These are phyloP conservation scores for Schizosaccharomyces lindneri DNA, from an alignment of 805 yeast genomes.

Conservation along the genomic window DNA sequence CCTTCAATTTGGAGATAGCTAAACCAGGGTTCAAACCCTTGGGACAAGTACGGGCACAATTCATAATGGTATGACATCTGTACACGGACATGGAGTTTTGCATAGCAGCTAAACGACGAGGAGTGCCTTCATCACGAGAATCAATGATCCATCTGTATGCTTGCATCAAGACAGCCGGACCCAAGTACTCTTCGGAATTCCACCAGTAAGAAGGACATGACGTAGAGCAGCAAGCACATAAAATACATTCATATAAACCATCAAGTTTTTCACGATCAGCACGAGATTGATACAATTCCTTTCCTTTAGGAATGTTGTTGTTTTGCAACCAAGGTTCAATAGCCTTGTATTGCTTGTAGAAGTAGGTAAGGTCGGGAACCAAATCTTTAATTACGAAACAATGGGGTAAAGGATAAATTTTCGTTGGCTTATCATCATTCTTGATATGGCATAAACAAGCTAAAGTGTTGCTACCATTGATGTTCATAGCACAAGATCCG, in stretches of 20 bases:
- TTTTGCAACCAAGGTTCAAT: conserved; percentile 93
- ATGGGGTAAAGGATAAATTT: conserved; percentile 92
- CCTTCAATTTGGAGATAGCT: conserved; percentile 94
- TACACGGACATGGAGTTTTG: conserved; percentile 93
- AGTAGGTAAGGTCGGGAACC: conserved; percentile 92
- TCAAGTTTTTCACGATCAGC: conserved; percentile 90
- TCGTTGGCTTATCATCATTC: conserved; percentile 48
- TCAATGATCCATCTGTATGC: conserved; percentile 97
- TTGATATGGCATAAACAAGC: conserved; percentile 93
- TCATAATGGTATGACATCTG: conserved; percentile 98
- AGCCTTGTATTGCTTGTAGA: conserved; percentile 94
- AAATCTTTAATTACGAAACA: conserved; percentile 93
- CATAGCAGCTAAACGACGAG: conserved; percentile 59
- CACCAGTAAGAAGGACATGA: conserved; percentile 99
- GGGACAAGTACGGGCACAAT: conserved; percentile 95
- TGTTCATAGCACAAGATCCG: conserved; percentile 99
- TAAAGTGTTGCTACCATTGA: conserved; percentile 87
- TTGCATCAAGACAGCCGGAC: conserved; percentile 97
- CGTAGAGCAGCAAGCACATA: conserved; percentile 97
- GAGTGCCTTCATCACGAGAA: conserved; percentile 80
- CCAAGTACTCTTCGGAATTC: conserved; percentile 95
- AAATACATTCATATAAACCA: conserved; percentile 89
- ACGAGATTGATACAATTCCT: conserved; percentile 72
- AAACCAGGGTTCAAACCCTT: conserved; percentile 94
- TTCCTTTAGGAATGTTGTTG: conserved; percentile 61